Evolutionary conservation across 139 green algal species (phyloP).

Genomic region (Micractinium conductrix): DNA sequence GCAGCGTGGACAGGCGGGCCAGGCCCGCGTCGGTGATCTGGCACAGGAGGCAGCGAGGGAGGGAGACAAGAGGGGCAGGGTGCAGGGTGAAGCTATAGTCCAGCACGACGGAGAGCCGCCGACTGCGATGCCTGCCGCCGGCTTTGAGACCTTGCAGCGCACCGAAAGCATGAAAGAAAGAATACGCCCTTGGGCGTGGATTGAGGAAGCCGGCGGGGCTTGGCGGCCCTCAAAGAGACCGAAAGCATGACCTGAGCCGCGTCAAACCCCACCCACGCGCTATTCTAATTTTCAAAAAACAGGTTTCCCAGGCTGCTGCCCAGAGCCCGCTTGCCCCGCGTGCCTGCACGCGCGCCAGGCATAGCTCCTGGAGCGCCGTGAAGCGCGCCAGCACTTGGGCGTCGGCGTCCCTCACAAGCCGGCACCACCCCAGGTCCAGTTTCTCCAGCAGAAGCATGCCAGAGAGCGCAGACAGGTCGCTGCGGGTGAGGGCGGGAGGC

Average conservation of each 20-base stretch:
- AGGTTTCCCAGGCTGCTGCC: too few species aligned
- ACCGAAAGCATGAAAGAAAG: too few species aligned
- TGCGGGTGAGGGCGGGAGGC: not conserved
- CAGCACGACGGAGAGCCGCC: not conserved
- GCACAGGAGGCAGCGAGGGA: not conserved
- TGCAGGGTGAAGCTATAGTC: not conserved
- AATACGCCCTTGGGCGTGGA: too few species aligned
- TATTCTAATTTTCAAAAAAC: too few species aligned
- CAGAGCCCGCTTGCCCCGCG: too few species aligned
- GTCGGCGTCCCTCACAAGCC: slow-evolving; percentile 37
- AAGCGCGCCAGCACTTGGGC: slow-evolving; percentile 35
- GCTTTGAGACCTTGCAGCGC: not conserved
- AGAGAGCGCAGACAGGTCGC: slow-evolving; percentile 1
- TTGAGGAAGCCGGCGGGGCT: too few species aligned
- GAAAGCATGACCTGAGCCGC: too few species aligned
- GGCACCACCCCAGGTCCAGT: slow-evolving; percentile 61
- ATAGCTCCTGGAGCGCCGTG: slow-evolving; percentile 32
- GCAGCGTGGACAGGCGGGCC: slow-evolving; percentile 13
- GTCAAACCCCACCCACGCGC: too few species aligned
- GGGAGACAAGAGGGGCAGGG: not conserved
- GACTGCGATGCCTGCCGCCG: not conserved
- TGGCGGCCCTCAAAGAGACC: too few species aligned
- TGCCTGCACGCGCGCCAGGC: slow-evolving; percentile 46
- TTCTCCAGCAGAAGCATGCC: slow-evolving; percentile 1
- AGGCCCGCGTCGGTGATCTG: slow-evolving; percentile 23